Conservation (phyloP, 306 rosid genomes). For the Dryas drummondii region DNA sequence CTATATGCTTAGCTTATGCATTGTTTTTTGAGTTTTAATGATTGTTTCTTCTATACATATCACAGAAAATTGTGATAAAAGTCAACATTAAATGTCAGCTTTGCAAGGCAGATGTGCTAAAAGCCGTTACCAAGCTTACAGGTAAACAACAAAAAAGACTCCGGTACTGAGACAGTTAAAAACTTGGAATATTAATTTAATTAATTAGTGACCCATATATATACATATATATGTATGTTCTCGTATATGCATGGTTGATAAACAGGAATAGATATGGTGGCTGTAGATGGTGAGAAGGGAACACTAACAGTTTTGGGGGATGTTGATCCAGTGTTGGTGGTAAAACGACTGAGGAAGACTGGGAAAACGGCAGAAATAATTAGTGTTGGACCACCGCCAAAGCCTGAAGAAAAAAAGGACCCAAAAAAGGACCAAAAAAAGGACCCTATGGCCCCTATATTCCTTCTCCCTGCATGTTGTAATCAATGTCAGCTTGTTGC, state of each 20-base stretch:
- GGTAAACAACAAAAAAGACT: background rate
- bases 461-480: conserved; percentile 7
- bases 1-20: no score
- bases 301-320: background rate
- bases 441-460: no score
- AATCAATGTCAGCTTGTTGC: conserved; percentile 1
- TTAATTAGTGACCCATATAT: no score
- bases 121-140: conserved; percentile 11
- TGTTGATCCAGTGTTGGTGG: conserved; percentile 4
- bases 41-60: background rate
- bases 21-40: no score
- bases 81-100: background rate
- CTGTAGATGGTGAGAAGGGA: conserved; percentile 7
- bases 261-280: background rate
- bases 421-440: no score
- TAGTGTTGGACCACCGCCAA: conserved; percentile 1
- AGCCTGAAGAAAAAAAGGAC: background rate
- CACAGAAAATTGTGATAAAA: conserved; percentile 12
- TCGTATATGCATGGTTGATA: background rate
- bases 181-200: no score
- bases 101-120: conserved; percentile 13
- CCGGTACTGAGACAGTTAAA: no score
- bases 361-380: background rate
- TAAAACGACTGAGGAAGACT: background rate
- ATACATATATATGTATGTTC: background rate